Evolutionary conservation across 176 grass and related monocot species (phyloP).

Genomic region (barley (Hordeum vulgare)): MorexV3_pseudomolecules_assembly NC_058522.1:23324741-23325240

Average conservation of each 20-base stretch:
- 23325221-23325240: not conserved
- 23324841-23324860: constrained; percentile 50
- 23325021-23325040: constrained; percentile 45
- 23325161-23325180: not conserved
- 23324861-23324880: constrained; percentile 51
- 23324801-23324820: constrained; percentile 46
- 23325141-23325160: constrained; percentile 18
- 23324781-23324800: not conserved
- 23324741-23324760: not conserved
- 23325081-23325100: constrained; percentile 51
- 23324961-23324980: constrained; percentile 63
- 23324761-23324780: not conserved
- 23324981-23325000: constrained; percentile 49
- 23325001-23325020: constrained; percentile 44
- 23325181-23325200: not conserved
- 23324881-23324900: constrained; percentile 41
- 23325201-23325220: not conserved
- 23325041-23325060: constrained; percentile 49
- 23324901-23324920: constrained; percentile 69
- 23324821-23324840: constrained; percentile 31
- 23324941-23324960: constrained; percentile 43
- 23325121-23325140: constrained; percentile 50
- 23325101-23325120: constrained; percentile 74
- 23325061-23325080: constrained; percentile 55
- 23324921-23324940: constrained; percentile 60